Conservation (phyloP, 768 basidiomycete species). For the Hebeloma cylindrosporum region DNA sequence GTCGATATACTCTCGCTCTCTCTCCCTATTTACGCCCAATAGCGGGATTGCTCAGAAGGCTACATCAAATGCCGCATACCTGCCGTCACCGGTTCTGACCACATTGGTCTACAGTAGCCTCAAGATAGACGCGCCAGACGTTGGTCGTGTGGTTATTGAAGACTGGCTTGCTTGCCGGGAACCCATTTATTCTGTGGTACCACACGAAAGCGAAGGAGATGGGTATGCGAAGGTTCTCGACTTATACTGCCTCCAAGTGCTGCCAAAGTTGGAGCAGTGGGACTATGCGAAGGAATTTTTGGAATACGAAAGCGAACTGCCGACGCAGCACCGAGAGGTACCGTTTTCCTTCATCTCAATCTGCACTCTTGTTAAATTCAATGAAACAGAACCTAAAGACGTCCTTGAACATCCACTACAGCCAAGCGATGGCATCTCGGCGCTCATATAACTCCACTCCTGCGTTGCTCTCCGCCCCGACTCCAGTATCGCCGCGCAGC, state of each 20-base stretch:
- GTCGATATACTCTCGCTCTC: conserved; percentile 60
- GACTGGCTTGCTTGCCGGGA: conserved; percentile 73
- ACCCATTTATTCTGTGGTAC: conserved; percentile 29
- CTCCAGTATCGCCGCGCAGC: conserved; percentile 34
- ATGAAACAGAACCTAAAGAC: conserved; percentile 36
- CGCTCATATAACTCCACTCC: conserved; percentile 22
- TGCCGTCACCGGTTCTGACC: conserved; percentile 69
- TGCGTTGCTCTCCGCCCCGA: conserved; percentile 16
- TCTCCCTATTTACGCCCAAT: conserved; percentile 63
- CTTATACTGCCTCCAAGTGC: conserved; percentile 69
- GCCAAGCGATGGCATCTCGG: conserved; percentile 35
- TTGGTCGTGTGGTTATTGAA: conserved; percentile 67
- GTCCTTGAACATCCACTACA: conserved; percentile 41
- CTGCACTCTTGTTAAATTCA: conserved; percentile 9
- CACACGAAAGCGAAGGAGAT: conserved; percentile 37
- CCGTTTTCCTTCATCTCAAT: conserved; percentile 16
- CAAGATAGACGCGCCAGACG: conserved; percentile 59
- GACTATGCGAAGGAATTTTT: conserved; percentile 77
- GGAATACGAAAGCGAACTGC: conserved; percentile 67
- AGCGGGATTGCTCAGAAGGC: conserved; percentile 34
- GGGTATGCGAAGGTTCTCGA: conserved; percentile 77
- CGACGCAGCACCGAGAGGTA: conserved; percentile 52
- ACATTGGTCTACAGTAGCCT: conserved; percentile 71
- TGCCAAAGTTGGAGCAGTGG: conserved; percentile 78
- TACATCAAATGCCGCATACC: conserved; percentile 46